phyloP scores from a whole-genome alignment of 2,329 filamentous ascomycete species.

The Aureobasidium subglaciale region DNA sequence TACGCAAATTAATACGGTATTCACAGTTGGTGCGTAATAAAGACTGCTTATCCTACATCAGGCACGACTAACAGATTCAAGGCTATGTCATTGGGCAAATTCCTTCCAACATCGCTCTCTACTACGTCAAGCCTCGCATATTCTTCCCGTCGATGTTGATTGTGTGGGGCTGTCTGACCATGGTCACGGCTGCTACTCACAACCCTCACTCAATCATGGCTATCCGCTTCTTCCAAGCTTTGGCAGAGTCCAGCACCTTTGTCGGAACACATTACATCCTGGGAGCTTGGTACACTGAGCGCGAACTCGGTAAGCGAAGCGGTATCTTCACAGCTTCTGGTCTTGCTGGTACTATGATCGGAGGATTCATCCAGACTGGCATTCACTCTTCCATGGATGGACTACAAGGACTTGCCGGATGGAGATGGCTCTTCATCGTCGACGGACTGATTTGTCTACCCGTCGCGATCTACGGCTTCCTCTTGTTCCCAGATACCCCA shows the following conservation, averaged over 20 bases:
- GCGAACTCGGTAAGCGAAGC: slow-evolving; percentile 34
- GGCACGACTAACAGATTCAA: slow-evolving; percentile 53
- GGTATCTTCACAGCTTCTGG: slow-evolving; percentile 48
- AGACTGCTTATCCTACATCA: slow-evolving; percentile 45
- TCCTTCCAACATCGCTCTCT: slow-evolving; percentile 40
- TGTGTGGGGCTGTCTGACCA: slow-evolving; percentile 50
- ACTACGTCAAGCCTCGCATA: slow-evolving; percentile 51
- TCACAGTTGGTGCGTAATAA: slow-evolving; percentile 43
- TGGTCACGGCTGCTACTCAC: slow-evolving; percentile 51
- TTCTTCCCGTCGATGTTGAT: slow-evolving; percentile 49
- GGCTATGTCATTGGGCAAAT: slow-evolving; percentile 44
- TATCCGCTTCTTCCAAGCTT: slow-evolving; percentile 45
- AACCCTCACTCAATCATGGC: slow-evolving; percentile 51
- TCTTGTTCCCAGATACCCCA: slow-evolving; percentile 44
- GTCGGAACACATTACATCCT: slow-evolving; percentile 16
- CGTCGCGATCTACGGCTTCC: slow-evolving; percentile 46
- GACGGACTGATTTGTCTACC: slow-evolving; percentile 48
- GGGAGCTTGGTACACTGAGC: slow-evolving; percentile 16
- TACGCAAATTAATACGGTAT: slow-evolving; percentile 34
- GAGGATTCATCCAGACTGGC: slow-evolving; percentile 38
- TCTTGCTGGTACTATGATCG: slow-evolving; percentile 46
- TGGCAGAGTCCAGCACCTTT: slow-evolving; percentile 44
- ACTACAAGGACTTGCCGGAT: slow-evolving; percentile 41
- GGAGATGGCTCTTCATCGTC: slow-evolving; percentile 54
- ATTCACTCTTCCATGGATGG: slow-evolving; percentile 33